Evolutionary conservation across 371 early-diverging fungal genomes (phyloP).

Genomic region (Fennellomyces sp.): DNA sequence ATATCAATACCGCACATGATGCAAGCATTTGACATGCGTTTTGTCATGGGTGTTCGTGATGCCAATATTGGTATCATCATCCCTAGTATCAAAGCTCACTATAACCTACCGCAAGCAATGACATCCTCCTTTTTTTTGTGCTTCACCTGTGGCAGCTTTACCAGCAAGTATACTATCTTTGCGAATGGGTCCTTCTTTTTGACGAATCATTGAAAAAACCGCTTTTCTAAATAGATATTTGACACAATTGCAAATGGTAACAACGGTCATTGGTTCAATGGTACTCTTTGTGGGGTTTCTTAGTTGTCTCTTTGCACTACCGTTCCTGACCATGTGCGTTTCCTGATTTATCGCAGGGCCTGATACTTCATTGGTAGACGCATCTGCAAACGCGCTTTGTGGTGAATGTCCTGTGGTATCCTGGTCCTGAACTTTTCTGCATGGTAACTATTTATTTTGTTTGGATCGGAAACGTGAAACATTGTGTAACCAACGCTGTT

Average conservation of each 20-base stretch:
- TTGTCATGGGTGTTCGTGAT: conserved; percentile 22
- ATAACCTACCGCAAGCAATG: conserved; percentile 18
- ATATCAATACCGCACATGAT: background rate
- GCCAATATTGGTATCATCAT: conserved; percentile 27
- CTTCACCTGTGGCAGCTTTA: background rate
- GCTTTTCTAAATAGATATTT: conserved; percentile 27
- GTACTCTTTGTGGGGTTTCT: conserved; percentile 9
- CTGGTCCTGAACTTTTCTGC: too few relatives aligned
- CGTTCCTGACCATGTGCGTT: conserved; percentile 24
- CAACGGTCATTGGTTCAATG: conserved; percentile 15
- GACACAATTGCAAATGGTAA: conserved; percentile 12
- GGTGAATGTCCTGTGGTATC: too few relatives aligned
- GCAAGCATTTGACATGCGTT: conserved; percentile 15
- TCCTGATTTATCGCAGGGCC: conserved; percentile 20
- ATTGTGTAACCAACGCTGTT: too few relatives aligned
- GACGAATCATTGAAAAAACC: background rate
- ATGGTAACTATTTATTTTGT: too few relatives aligned
- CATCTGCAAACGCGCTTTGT: conserved; percentile 21
- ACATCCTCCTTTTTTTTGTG: conserved; percentile 17
- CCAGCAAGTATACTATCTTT: conserved; percentile 11
- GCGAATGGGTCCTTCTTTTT: background rate
- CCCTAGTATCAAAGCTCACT: conserved; percentile 18
- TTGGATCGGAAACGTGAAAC: too few relatives aligned
- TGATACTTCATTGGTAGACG: conserved; percentile 12
- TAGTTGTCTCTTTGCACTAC: conserved; percentile 16